phyloP scores from a whole-genome alignment of 768 basidiomycete genomes.

The Chalciporus piperatus region DNA sequence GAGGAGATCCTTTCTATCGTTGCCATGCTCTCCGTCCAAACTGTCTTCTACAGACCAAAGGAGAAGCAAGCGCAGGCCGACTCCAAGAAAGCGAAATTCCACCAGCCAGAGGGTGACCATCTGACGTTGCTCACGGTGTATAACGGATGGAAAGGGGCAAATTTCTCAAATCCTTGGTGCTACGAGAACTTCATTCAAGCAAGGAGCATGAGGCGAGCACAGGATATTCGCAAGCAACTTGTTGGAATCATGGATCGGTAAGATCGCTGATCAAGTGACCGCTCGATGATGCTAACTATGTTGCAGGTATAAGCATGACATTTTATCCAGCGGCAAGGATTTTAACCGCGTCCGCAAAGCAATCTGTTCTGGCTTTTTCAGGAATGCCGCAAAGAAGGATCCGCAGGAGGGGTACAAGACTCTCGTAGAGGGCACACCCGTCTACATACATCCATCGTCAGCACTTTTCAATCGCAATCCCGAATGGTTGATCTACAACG shows the following conservation, averaged over 20 bases:
- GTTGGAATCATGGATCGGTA: conserved; percentile 98
- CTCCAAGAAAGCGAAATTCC: conserved; percentile 99
- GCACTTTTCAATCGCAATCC: conserved; percentile 96
- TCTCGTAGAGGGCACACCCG: conserved; percentile 95
- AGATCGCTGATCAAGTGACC: conserved; percentile 21
- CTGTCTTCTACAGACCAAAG: conserved; percentile 98
- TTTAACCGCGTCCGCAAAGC: conserved; percentile 92
- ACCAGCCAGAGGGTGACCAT: conserved; percentile 98
- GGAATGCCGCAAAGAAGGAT: conserved; percentile 98
- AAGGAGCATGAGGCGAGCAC: conserved; percentile 93
- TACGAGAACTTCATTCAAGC: conserved; percentile 99
- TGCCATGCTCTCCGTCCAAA: conserved; percentile 96
- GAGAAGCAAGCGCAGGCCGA: conserved; percentile 99
- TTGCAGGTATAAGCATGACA: conserved; percentile 91
- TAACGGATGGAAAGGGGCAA: conserved; percentile 96
- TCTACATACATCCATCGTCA: conserved; percentile 97
- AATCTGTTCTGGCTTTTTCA: conserved; percentile 97
- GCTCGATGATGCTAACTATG: conserved; percentile 3
- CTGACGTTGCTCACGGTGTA: conserved; percentile 91
- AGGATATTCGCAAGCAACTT: conserved; percentile 96
- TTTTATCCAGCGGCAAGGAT: conserved; percentile 87
- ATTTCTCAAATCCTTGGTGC: conserved; percentile 98
- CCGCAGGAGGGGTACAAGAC: conserved; percentile 99
- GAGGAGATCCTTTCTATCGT: conserved; percentile 97
- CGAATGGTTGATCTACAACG: conserved; percentile 96